Percentiles rank a stretch among this genome's conserved stretches.
phyloP scores from a whole-genome alignment of 2,329 filamentous ascomycete genomes.

The Fusarium sp. region DNA sequence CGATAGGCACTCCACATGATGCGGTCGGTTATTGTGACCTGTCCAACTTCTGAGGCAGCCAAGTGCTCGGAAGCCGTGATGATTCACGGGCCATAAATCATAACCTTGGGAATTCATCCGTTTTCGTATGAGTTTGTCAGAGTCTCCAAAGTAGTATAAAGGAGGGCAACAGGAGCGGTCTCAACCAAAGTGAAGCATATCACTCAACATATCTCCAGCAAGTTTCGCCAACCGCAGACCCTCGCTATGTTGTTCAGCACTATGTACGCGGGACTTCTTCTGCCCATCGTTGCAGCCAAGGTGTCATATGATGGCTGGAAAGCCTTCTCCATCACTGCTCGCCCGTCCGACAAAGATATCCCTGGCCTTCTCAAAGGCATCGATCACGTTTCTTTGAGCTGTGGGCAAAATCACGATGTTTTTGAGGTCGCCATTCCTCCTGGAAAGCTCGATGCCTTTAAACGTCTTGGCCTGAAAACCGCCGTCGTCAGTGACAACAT shows the following conservation, averaged over 20 bases:
- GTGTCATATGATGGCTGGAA: slow-evolving; percentile 43
- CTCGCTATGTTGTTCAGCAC: slow-evolving; percentile 12
- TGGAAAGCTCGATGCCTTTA: slow-evolving; percentile 30
- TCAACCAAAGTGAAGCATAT: background rate
- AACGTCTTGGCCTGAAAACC: slow-evolving; percentile 36
- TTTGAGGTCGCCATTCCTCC: slow-evolving; percentile 43
- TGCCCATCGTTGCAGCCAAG: slow-evolving; percentile 26
- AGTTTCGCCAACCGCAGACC: background rate
- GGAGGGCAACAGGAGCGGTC: background rate
- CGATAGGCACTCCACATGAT: background rate
- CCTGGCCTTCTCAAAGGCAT: slow-evolving; percentile 23
- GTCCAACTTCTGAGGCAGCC: background rate
- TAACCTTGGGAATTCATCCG: too few species aligned
- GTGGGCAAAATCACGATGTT: slow-evolving; percentile 31
- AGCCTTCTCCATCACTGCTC: slow-evolving; percentile 36
- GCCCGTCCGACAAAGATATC: slow-evolving; percentile 22
- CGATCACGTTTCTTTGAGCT: slow-evolving; percentile 39
- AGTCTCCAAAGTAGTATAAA: background rate
- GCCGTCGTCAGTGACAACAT: slow-evolving; percentile 38
- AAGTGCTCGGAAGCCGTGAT: background rate
- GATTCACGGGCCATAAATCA: background rate
- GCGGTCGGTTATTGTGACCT: background rate
- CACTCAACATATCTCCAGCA: background rate
- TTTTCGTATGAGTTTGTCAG: background rate
- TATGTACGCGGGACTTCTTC: slow-evolving; percentile 1